Evolutionary conservation across 495 filamentous ascomycete species (phyloP).

Genomic region (Thermochaetoides thermophila): DNA sequence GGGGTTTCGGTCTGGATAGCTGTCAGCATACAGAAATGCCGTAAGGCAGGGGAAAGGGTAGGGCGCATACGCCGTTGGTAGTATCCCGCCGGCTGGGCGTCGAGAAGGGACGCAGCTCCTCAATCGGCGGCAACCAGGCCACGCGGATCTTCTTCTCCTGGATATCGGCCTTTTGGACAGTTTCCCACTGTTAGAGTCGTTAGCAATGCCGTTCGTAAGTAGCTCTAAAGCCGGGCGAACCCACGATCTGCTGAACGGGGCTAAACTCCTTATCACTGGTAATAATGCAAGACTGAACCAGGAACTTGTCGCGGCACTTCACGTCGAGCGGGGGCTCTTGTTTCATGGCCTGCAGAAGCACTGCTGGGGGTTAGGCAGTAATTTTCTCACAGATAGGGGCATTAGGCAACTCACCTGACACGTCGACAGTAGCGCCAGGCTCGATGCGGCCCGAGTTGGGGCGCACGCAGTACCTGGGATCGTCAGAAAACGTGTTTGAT

Average conservation of each 20-base stretch:
- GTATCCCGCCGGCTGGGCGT: slow-evolving; percentile 16
- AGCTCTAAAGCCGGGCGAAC: no score
- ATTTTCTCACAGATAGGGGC: not conserved
- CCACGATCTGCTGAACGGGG: slow-evolving; percentile 66
- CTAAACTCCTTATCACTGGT: slow-evolving; percentile 68
- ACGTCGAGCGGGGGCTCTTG: slow-evolving; percentile 73
- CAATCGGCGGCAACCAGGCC: slow-evolving; percentile 44
- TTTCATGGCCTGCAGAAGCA: slow-evolving; percentile 95
- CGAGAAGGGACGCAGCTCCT: slow-evolving; percentile 5
- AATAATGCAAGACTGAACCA: slow-evolving; percentile 86
- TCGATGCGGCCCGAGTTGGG: slow-evolving; percentile 95
- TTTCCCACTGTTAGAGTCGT: slow-evolving; percentile 72
- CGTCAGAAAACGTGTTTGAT: slow-evolving; percentile 2
- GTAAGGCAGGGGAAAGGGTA: no score
- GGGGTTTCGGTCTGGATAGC: no score
- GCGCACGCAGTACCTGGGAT: slow-evolving; percentile 81
- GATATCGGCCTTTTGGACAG: slow-evolving; percentile 58
- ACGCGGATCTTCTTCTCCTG: slow-evolving; percentile 97
- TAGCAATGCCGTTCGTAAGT: no score
- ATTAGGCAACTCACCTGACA: slow-evolving; percentile 53
- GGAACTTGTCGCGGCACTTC: slow-evolving; percentile 93
- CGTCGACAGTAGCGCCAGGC: slow-evolving; percentile 72
- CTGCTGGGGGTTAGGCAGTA: slow-evolving; percentile 34
- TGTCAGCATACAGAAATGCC: no score
- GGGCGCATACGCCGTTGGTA: slow-evolving; percentile 16